Evolutionary conservation across 2,329 filamentous ascomycete genomes (phyloP), one percentile per base, ranked within the genome.

Genomic region (Xylariaceae sp.): DNA sequence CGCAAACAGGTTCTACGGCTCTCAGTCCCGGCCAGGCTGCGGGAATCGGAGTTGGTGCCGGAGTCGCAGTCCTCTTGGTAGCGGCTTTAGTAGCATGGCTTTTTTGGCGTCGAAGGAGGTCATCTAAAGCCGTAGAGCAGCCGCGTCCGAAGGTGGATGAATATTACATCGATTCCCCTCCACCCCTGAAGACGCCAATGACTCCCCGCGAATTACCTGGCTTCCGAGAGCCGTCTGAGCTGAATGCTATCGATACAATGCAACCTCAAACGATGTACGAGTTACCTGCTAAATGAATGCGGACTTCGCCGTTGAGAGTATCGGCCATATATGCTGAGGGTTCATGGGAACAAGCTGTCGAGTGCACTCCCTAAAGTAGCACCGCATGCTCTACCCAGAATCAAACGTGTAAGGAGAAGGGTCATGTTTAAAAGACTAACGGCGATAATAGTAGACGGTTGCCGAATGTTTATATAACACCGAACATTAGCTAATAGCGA

Each of bases 11-110:
- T 44, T 44, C 55, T 1, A 18, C 50, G 1, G 20, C 20, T 3
- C 40, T 57, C 3, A 45, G 23, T 29, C 20, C 48, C n/a, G 51
- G 46, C n/a, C 16, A 44, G 32, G 55, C 55, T 1, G 55, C 51
- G 16, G 55, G 55, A 16, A 29, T 54, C 29, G 55, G 50, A 2
- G 44, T 45, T 19, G 51, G 48, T 2, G 48, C 45, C 1, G 51
- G 29, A 7, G 37, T 42, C 41, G 14, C 10, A 20, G 43, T 44
- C 20, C 43, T 26, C 42, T 19, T 77, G 9, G 3, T 37, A 3
- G 32, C 9, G 3, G 32, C 32, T 37, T 12, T 37, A 7, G 14
- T 14, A 14, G 32, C 9, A 14, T 37, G 32, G 32, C 14, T 37
- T 7, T 10, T 37, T 12, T 16, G 7, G 3, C 32, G 32, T 10